Percentiles rank a stretch among this genome's conserved stretches.
phyloP scores from a whole-genome alignment of 441 rosid species.

The Raphanus hybrid region DNA sequence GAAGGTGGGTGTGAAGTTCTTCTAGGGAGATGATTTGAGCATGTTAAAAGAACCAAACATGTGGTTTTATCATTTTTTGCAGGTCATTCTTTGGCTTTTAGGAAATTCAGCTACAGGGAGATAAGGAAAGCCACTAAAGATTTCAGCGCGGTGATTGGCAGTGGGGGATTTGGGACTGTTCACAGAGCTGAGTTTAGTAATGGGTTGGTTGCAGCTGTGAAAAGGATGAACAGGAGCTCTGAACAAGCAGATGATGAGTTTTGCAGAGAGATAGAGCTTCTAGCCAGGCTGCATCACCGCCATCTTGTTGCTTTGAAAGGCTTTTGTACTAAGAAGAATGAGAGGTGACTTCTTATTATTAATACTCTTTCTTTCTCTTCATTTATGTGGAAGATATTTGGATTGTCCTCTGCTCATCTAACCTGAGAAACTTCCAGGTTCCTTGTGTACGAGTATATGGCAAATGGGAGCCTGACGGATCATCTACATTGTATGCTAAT shows the following conservation, averaged over 20 bases:
- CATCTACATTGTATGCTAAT: conserved; percentile 80
- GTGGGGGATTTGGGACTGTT: conserved; percentile 93
- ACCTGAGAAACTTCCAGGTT: conserved; percentile 57
- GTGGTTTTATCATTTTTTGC: conserved; percentile 22
- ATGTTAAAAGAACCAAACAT: conserved; percentile 1
- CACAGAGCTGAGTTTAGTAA: conserved; percentile 75
- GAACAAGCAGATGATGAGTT: conserved; percentile 87
- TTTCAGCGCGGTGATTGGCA: conserved; percentile 72
- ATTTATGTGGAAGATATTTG: neutral
- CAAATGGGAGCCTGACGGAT: conserved; percentile 88
- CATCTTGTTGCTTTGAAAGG: conserved; percentile 94
- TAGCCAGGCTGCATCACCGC: conserved; percentile 94
- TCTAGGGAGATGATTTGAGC: neutral
- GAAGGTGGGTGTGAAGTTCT: conserved; percentile 62
- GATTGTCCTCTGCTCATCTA: conserved; percentile 25
- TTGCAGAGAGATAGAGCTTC: conserved; percentile 94
- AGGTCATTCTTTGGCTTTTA: conserved; percentile 73
- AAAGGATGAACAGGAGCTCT: conserved; percentile 75
- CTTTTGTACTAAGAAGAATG: conserved; percentile 70
- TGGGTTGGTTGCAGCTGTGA: conserved; percentile 78
- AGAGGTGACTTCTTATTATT: conserved; percentile 59
- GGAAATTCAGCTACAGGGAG: conserved; percentile 79
- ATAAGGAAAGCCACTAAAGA: conserved; percentile 78
- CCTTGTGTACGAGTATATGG: conserved; percentile 93
- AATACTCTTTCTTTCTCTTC: conserved; percentile 8